phyloP scores from a whole-genome alignment of 148 eudicot species.

The Salicornia ramosissima region DNA sequence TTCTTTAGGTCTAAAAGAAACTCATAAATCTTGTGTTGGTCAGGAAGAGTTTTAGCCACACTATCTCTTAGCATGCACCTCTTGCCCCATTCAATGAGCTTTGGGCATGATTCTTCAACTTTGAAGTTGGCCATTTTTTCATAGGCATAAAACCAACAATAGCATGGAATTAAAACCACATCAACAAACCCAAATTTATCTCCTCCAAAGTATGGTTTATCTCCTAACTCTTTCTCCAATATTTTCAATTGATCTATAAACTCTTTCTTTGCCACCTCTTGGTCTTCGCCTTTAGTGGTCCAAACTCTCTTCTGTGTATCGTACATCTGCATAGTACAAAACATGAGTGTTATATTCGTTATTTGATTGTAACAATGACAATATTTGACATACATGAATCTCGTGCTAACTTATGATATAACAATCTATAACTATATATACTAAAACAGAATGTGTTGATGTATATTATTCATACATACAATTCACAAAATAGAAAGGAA shows the following conservation, averaged over 20 bases:
- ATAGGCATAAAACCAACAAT: slow-evolving; percentile 34
- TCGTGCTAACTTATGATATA: too few relatives aligned
- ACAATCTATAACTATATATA: too few relatives aligned
- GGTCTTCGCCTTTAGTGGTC: slow-evolving; percentile 35
- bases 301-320: slow-evolving; percentile 27
- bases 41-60: slow-evolving; percentile 33
- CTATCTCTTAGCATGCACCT: slow-evolving; percentile 43
- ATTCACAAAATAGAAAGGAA: too few relatives aligned
- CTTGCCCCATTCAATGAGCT: slow-evolving; percentile 34
- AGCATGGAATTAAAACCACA: slow-evolving; percentile 31
- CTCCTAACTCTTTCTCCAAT: slow-evolving; percentile 37
- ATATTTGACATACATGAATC: too few relatives aligned
- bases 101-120: slow-evolving; percentile 36
- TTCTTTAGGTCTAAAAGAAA: slow-evolving; percentile 17
- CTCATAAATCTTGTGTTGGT: slow-evolving; percentile 22
- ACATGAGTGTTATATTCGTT: not conserved
- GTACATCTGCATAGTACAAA: slow-evolving; percentile 22
- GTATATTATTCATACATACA: too few relatives aligned
- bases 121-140: slow-evolving; percentile 34
- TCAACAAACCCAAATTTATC: slow-evolving; percentile 39
- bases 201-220: slow-evolving; percentile 46
- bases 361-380: too few relatives aligned
- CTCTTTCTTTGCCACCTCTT: slow-evolving; percentile 32
- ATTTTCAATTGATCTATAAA: slow-evolving; percentile 24
- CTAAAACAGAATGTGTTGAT: too few relatives aligned